phyloP scores from a whole-genome alignment of 1,284 basidiomycete genomes.

The Cryptococcus neoformans region DNA sequence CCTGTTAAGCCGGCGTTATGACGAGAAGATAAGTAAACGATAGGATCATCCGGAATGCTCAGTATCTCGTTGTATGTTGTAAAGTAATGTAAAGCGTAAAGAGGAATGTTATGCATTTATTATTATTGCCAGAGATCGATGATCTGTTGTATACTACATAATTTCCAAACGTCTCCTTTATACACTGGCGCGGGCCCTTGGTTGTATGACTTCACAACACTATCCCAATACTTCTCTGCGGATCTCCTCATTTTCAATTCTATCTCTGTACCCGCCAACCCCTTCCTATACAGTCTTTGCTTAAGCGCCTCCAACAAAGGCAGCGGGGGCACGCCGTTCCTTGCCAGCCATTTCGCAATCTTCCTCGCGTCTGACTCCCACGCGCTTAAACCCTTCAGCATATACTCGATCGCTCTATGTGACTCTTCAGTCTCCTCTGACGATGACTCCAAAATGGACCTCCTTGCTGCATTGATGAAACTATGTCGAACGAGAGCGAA shows the following conservation, averaged over 20 bases:
- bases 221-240: slow-evolving; percentile 17
- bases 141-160: slow-evolving; percentile 23
- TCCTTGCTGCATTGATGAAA: slow-evolving; percentile 19
- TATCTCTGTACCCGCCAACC: background rate
- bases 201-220: slow-evolving; percentile 16
- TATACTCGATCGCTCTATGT: slow-evolving; percentile 7
- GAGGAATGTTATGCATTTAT: background rate
- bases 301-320: slow-evolving; percentile 23
- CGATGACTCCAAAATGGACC: slow-evolving; percentile 1
- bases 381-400: slow-evolving; percentile 3
- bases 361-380: background rate
- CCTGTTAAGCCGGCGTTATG: slow-evolving; percentile 1
- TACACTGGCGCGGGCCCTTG: background rate
- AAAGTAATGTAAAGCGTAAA: background rate
- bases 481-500: slow-evolving; percentile 31
- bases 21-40: background rate
- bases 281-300: slow-evolving; percentile 9
- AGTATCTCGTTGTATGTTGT: background rate
- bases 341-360: slow-evolving; percentile 24
- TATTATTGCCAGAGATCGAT: slow-evolving; percentile 20
- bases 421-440: slow-evolving; percentile 1
- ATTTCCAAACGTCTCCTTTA: slow-evolving; percentile 21
- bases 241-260: slow-evolving; percentile 21
- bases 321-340: slow-evolving; percentile 14
- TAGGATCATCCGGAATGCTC: background rate